Evolutionary conservation across 2,329 filamentous ascomycete genomes (phyloP).

Genomic region (Cyphellophora attinorum): DNA sequence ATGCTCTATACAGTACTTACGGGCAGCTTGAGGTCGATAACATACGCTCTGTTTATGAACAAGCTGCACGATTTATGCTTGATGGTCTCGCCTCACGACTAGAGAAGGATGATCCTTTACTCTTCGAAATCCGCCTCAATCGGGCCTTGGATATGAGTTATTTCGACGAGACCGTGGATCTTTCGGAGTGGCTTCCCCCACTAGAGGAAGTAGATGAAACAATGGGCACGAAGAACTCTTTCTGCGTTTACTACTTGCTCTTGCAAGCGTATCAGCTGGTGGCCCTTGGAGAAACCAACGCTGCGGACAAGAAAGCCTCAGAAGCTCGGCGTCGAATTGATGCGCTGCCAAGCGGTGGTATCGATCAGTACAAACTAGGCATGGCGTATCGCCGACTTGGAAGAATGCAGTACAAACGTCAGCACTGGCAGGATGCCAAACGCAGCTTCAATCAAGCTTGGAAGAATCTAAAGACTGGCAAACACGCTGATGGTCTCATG

Average conservation of each 20-base stretch:
- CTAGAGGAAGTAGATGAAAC: slow-evolving; percentile 9
- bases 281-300: slow-evolving; percentile 3
- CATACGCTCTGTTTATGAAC: slow-evolving; percentile 8
- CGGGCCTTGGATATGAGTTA: slow-evolving; percentile 12
- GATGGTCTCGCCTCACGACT: slow-evolving; percentile 11
- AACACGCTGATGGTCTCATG: slow-evolving; percentile 6
- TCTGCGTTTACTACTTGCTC: slow-evolving; percentile 10
- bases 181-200: slow-evolving; percentile 9
- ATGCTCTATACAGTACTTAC: slow-evolving; percentile 10
- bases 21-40: slow-evolving; percentile 8
- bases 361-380: slow-evolving; percentile 11
- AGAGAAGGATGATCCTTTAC: slow-evolving; percentile 9
- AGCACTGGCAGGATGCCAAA: slow-evolving; percentile 7
- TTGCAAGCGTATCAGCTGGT: slow-evolving; percentile 12
- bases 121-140: slow-evolving; percentile 13
- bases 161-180: slow-evolving; percentile 8
- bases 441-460: slow-evolving; percentile 13
- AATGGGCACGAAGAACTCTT: slow-evolving; percentile 6
- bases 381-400: slow-evolving; percentile 13
- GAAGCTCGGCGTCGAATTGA: slow-evolving; percentile 7
- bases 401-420: slow-evolving; percentile 7
- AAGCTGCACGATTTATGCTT: slow-evolving; percentile 9
- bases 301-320: slow-evolving; percentile 5
- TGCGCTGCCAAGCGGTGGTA: slow-evolving; percentile 4
- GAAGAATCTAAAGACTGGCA: slow-evolving; percentile 5